A percentile compares a stretch with the other conserved stretches of the same genome.
These are phyloP conservation scores for Exophiala spinifera DNA, from an alignment of 2,329 filamentous ascomycete genomes.

Conservation along the genomic window DNA sequence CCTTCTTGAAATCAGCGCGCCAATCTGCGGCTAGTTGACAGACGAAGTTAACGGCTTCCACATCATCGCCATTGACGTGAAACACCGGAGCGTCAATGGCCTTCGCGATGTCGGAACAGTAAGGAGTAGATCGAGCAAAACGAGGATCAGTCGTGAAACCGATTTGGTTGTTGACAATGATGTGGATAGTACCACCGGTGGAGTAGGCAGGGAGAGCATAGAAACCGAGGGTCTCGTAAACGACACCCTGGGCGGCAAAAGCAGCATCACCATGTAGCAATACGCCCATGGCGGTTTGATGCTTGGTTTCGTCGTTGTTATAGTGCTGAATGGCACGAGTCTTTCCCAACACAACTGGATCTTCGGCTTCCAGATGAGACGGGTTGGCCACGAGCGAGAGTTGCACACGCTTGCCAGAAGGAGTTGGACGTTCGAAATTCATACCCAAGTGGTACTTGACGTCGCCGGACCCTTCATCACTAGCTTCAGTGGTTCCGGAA, in stretches of 20 bases:
- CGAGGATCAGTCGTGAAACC: conserved; percentile 98
- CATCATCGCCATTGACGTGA: conserved; percentile 98
- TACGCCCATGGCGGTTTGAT: conserved; percentile 89
- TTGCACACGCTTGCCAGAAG: conserved; percentile 98
- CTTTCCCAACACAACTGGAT: conserved; percentile 96
- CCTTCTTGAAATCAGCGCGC: conserved; percentile 97
- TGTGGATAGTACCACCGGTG: conserved; percentile 92
- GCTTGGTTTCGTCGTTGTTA: conserved; percentile 91
- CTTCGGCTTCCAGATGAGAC: conserved; percentile 95
- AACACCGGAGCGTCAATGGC: conserved; percentile 97
- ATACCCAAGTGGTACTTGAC: conserved; percentile 99
- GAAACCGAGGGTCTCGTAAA: conserved; percentile 98
- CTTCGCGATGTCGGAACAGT: conserved; percentile 99
- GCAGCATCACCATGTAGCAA: conserved; percentile 96
- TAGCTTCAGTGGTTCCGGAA: conserved; percentile 77
- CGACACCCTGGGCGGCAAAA: conserved; percentile 92
- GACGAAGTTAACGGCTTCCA: conserved; percentile 96
- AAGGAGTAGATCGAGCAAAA: conserved; percentile 93
- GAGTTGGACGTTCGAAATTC: conserved; percentile 99
- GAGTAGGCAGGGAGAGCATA: conserved; percentile 93
- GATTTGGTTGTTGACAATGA: conserved; percentile 99
- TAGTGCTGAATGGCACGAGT: conserved; percentile 97
- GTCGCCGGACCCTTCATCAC: conserved; percentile 95
- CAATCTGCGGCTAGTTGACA: conserved; percentile 96
- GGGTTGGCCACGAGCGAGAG: conserved; percentile 97